phyloP scores from a whole-genome alignment of 1,284 basidiomycete species.

The Chalciporus sp. region DNA sequence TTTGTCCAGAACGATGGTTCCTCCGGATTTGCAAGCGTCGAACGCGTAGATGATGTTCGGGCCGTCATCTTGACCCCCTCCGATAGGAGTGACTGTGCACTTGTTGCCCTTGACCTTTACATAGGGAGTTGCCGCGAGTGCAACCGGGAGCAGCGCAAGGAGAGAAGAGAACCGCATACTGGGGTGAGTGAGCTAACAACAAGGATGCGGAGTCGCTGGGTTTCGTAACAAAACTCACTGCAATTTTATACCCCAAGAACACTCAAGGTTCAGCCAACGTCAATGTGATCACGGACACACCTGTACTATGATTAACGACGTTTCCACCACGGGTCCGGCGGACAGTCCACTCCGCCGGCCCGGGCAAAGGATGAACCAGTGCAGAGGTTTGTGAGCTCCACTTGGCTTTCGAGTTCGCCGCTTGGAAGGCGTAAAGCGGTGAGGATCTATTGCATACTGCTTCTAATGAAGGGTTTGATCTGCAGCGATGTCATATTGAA shows the following conservation, averaged over 20 bases:
- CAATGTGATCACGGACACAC: not conserved
- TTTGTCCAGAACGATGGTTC: conserved; percentile 36
- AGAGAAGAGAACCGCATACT: not conserved
- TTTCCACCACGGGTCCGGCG: not conserved
- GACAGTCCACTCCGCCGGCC: not conserved
- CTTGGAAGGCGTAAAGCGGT: not conserved
- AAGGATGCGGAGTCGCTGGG: not conserved
- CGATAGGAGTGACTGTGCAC: conserved; percentile 37
- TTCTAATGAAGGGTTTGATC: not conserved
- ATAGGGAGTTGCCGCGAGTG: not conserved
- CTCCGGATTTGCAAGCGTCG: conserved; percentile 32
- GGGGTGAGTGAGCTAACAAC: not conserved
- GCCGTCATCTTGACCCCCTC: conserved; percentile 38
- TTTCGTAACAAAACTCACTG: not conserved
- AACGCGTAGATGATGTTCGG: conserved; percentile 30
- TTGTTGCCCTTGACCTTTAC: conserved; percentile 11
- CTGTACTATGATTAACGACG: not conserved
- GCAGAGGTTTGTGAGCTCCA: not conserved
- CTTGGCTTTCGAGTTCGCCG: not conserved
- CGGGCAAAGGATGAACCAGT: not conserved
- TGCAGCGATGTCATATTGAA: not conserved
- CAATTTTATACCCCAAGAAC: not conserved
- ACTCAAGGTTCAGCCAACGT: not conserved
- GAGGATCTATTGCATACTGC: not conserved
- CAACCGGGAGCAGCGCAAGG: conserved; percentile 1